Evolutionary conservation across 2,329 filamentous ascomycete species (phyloP).

Genomic region (Claviceps sp.): DNA sequence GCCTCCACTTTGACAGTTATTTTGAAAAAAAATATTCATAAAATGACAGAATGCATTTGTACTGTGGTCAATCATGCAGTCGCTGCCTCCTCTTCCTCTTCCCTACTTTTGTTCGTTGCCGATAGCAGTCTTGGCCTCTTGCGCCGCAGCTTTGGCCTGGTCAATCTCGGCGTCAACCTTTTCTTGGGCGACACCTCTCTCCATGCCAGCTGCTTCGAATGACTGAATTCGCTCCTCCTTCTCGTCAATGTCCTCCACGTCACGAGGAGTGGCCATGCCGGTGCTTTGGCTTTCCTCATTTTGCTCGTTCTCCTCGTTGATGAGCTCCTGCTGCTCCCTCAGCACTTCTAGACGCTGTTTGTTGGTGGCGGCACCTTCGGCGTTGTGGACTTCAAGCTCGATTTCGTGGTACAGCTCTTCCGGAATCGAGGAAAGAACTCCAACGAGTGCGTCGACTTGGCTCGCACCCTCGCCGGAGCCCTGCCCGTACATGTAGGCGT

Average conservation of each 20-base stretch:
- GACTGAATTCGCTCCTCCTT: constrained; percentile 58
- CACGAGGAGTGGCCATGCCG: constrained; percentile 63
- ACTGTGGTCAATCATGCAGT: background rate
- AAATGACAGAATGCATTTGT: constrained; percentile 7
- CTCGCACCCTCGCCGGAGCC: constrained; percentile 76
- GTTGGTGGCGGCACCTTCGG: constrained; percentile 94
- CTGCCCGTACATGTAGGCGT: constrained; percentile 93
- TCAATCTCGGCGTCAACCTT: constrained; percentile 44
- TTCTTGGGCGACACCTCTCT: constrained; percentile 37
- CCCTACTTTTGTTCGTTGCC: constrained; percentile 2
- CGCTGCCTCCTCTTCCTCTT: no score
- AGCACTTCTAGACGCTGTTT: constrained; percentile 97
- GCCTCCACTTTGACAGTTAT: constrained; percentile 4
- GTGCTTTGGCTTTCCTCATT: constrained; percentile 66
- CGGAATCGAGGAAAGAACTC: constrained; percentile 85
- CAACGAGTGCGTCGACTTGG: constrained; percentile 85
- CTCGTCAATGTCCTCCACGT: constrained; percentile 88
- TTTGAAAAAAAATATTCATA: constrained; percentile 14
- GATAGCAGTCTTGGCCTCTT: constrained; percentile 11
- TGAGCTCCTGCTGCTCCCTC: constrained; percentile 96
- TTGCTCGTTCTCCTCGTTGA: constrained; percentile 93
- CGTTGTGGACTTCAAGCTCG: constrained; percentile 92
- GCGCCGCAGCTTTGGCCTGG: constrained; percentile 16
- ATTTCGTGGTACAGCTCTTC: constrained; percentile 99
- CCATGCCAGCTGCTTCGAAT: constrained; percentile 34